Evolutionary conservation across 2,329 filamentous ascomycete species (phyloP).

Genomic region (Aureobasidium sp.): DNA sequence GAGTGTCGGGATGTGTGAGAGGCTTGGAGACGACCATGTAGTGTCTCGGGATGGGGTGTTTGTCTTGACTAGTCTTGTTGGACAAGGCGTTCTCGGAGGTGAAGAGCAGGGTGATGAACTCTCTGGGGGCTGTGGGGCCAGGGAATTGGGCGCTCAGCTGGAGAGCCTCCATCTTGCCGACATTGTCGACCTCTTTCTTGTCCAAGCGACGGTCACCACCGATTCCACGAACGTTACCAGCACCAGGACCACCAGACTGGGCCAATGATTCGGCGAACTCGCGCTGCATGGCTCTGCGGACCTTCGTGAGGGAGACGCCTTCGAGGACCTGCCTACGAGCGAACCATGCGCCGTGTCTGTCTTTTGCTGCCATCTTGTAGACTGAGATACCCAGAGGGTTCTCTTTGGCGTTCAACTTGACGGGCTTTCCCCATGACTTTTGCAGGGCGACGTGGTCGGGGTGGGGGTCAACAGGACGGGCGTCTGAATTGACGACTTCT

Average conservation of each 20-base stretch:
- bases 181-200: constrained; percentile 47
- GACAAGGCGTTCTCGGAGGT: constrained; percentile 50
- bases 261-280: constrained; percentile 76
- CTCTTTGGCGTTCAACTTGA: constrained; percentile 61
- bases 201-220: constrained; percentile 71
- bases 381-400: constrained; percentile 70
- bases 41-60: constrained; percentile 47
- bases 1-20: constrained; percentile 65
- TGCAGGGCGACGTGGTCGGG: constrained; percentile 52
- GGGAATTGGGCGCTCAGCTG: constrained; percentile 85
- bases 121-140: constrained; percentile 75
- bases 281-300: constrained; percentile 64
- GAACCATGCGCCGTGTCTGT: constrained; percentile 85
- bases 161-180: constrained; percentile 64
- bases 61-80: constrained; percentile 32
- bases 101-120: constrained; percentile 75
- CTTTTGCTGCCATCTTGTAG: constrained; percentile 70
- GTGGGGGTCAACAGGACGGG: constrained; percentile 40
- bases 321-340: constrained; percentile 75
- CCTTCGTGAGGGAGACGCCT: constrained; percentile 65
- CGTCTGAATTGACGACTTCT: constrained; percentile 45
- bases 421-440: constrained; percentile 76
- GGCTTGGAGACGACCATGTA: constrained; percentile 86
- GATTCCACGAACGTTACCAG: constrained; percentile 73
- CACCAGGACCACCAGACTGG: constrained; percentile 59